Base-by-base conservation (phyloP, 129 eudicot species). In the Smallanthus sonchifolius region DNA sequence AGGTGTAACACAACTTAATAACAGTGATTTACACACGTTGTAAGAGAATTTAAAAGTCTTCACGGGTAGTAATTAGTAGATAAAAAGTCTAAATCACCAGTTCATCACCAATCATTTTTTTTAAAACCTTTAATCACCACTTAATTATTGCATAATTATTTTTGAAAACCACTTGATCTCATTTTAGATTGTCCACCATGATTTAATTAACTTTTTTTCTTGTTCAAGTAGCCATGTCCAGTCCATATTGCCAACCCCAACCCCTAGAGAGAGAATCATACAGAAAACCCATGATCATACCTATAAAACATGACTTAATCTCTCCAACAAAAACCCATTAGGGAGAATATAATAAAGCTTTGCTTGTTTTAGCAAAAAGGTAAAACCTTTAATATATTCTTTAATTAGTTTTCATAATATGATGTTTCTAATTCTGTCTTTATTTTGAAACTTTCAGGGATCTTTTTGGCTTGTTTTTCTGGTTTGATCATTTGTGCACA, bases 231-330 rank as follows among this genome's bases (percentile, higher is more conserved):
- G 69, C 76, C 70, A 61, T 79, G 78, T 80, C 80, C 84, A 76
- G 83, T 79, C 76, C 90, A 90, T 83, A 79, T 85, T 84, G 80
- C 68, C 86, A 71, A 73, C 87, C 81, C 68, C 86, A 71, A 73
- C 87, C 81, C 78, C 75, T 69, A 72, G 54, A 77, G 75, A 86
- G 72, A 82, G 78, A 68, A 68, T 57, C 75, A 32, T 49, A 72
- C 48, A 57, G 51, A 43, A 43, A 76, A 63, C 39, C 45, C 77
- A 36, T 42, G 17, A 60, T 69, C 76, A 72, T 52, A 42, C 56
- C 82, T 86, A 86, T 84, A 84, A 81, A 85, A 48, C 74, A 67
- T 19, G 13, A 45, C 38, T 67, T 13, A 11, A 47, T 62, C 73
- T 66, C 79, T 71, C 47, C 10, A 43, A 11, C 5, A 65, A 7